Conservation (phyloP, 1,139 yeast genomes). For the Pichia sp. region DNA sequence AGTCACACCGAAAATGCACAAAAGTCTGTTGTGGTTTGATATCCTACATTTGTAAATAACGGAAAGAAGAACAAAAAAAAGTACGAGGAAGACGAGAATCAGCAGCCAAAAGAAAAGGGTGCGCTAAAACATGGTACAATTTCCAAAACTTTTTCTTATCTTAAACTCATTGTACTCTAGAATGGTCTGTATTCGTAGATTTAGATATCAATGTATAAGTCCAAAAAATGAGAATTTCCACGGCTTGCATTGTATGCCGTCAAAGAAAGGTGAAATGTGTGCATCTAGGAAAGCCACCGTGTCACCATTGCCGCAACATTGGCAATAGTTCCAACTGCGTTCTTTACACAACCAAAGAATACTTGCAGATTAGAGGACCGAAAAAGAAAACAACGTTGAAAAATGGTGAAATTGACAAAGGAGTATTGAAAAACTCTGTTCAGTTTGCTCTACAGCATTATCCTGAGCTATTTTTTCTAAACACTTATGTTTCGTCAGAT, state of each 20-base stretch:
- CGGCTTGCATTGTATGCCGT: slow-evolving; percentile 20
- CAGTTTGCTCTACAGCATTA: slow-evolving; percentile 14
- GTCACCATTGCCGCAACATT: slow-evolving; percentile 16
- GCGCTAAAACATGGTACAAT: no score
- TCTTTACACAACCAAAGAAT: slow-evolving; percentile 20
- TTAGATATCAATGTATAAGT: background rate
- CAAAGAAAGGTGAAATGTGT: slow-evolving; percentile 20
- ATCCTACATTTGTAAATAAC: no score
- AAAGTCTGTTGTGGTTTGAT: no score
- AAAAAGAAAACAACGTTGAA: slow-evolving; percentile 2
- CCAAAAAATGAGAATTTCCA: slow-evolving; percentile 18
- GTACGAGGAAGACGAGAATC: no score
- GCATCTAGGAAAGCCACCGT: slow-evolving; percentile 17
- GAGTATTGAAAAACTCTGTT: slow-evolving; percentile 5
- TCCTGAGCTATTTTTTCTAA: slow-evolving; percentile 20
- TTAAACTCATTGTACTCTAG: no score
- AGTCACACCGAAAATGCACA: no score
- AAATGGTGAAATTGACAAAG: background rate
- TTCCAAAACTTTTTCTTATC: no score
- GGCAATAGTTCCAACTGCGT: slow-evolving; percentile 13
- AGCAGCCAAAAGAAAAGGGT: no score
- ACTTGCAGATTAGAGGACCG: slow-evolving; percentile 9
- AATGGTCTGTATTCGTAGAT: no score
- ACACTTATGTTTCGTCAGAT: background rate
- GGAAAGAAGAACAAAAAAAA: no score